Base-by-base conservation (phyloP, 2,329 filamentous ascomycete species). In the Calonectria leucothoes region DNA sequence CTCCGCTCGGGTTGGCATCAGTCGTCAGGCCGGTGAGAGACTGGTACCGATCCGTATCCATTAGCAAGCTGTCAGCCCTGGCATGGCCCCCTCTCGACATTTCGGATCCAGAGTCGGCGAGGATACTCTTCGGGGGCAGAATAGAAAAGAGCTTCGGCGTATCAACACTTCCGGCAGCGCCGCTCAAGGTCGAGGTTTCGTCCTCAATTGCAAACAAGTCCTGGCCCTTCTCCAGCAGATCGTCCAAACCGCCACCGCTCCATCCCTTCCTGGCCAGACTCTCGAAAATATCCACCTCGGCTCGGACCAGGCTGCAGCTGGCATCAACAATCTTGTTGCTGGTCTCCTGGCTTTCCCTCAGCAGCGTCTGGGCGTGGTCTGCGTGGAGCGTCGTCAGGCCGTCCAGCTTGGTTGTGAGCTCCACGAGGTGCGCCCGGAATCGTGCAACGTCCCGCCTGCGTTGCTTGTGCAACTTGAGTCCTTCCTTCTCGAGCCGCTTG, bases 251-350 rank as follows among this genome's bases (percentile, higher is more conserved):
- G 35, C 92, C 92, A 45, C 92, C 92, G 25, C 86, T 89, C 92
- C 92, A 93, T 10, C 92, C 92, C 79, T 94, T 94, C 73, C 91
- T 85, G 25, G 92, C 92, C 29, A 94, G 84, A 29, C 89, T 87
- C 84, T 94, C 92, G 71, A 93, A 93, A 33, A 94, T 93, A 82
- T 94, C 92, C 25, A 94, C 90, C 83, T 94, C 92, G 69, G 92
- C 92, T 23, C 92, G 86, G 15, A 93, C 92, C 14, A 94, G 87
- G 74, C 90, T 91, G 79, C 91, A 93, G 78, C 90, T 90, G 23
- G 91, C 91, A 70, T 93, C 92, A 23, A 93, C 88, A 77, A 93
- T 92, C 75, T 87, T 87, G 31, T 83, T 86, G 77, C 91, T 92
- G 76, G 91, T 91, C 77, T 93, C 91, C 82, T 93, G 92, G 79